phyloP scores from a whole-genome alignment of 192 early-diverging fungal genomes.

The Funneliformis geosporum region DNA sequence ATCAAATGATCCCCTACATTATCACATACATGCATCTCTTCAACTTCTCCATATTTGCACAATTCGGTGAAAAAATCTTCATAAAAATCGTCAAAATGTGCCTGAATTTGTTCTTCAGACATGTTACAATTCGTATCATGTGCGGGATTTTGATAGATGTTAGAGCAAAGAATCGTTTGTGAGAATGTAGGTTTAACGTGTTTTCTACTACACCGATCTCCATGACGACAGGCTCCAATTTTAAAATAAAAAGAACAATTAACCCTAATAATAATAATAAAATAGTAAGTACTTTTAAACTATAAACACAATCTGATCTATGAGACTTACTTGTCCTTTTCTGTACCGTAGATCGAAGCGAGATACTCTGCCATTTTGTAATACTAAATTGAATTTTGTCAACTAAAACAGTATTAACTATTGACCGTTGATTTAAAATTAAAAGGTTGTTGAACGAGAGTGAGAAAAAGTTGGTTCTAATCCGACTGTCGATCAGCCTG shows the following conservation, averaged over 20 bases:
- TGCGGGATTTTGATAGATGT: slow-evolving; percentile 93
- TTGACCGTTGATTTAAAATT: no score
- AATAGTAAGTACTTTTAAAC: not conserved
- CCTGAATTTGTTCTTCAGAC: slow-evolving; percentile 72
- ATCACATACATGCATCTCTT: slow-evolving; percentile 97
- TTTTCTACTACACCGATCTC: slow-evolving; percentile 94
- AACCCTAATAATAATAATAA: slow-evolving; percentile 54
- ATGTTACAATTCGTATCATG: slow-evolving; percentile 65
- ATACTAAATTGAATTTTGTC: not conserved
- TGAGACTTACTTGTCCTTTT: slow-evolving; percentile 85
- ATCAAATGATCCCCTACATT: slow-evolving; percentile 98
- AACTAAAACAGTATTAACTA: no score
- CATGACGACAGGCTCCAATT: slow-evolving; percentile 98
- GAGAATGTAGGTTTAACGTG: slow-evolving; percentile 97
- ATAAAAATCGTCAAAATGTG: slow-evolving; percentile 94
- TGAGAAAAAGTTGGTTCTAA: no score
- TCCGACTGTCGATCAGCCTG: no score
- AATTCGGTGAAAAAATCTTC: slow-evolving; percentile 96
- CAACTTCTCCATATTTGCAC: slow-evolving; percentile 94
- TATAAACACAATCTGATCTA: not conserved
- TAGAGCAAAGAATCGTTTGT: slow-evolving; percentile 91
- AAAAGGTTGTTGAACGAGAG: no score
- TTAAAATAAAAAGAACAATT: slow-evolving; percentile 99
- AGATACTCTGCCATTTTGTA: slow-evolving; percentile 75
- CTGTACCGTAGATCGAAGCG: slow-evolving; percentile 93